A percentile compares a stretch with the other conserved stretches of the same genome.
Evolutionary conservation across 148 eudicot genomes (phyloP).

Genomic region (Silene latifolia): DNA sequence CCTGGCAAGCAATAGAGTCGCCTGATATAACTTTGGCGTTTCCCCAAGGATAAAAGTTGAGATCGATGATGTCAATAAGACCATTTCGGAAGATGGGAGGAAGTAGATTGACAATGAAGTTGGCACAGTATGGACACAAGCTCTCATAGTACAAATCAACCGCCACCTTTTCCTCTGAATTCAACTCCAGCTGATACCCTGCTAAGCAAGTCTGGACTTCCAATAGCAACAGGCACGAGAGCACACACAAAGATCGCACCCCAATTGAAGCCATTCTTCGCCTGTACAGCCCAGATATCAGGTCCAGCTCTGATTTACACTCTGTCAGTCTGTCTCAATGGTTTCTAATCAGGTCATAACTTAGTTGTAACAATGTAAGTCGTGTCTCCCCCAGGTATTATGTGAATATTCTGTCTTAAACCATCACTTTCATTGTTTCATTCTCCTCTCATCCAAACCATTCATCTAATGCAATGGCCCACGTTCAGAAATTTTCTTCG

Average conservation of each 20-base stretch:
- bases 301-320: not conserved
- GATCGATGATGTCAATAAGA: conserved; percentile 48
- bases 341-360: not conserved
- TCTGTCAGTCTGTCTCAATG: not conserved
- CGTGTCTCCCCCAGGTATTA: not conserved
- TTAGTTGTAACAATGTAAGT: not conserved
- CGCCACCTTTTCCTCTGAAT: conserved; percentile 34
- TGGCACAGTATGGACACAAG: conserved; percentile 55
- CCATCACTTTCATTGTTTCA: not conserved
- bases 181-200: conserved; percentile 13
- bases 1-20: conserved; percentile 59
- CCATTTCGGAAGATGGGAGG: conserved; percentile 42
- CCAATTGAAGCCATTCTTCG: conserved; percentile 16
- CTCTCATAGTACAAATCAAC: conserved; percentile 55
- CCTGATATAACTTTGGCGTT: conserved; percentile 46
- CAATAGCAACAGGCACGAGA: conserved; percentile 12
- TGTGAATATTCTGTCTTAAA: not conserved
- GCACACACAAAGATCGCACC: conserved; percentile 1
- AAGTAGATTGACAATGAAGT: conserved; percentile 48
- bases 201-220: conserved; percentile 15
- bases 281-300: not conserved
- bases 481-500: not conserved
- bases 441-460: not conserved
- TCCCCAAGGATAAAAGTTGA: conserved; percentile 67
- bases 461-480: not conserved